A percentile compares a stretch with the other conserved stretches of the same genome.
These are phyloP conservation scores for Neonectria punicea DNA, from an alignment of 2,329 filamentous ascomycete species.

Conservation along the genomic window DNA sequence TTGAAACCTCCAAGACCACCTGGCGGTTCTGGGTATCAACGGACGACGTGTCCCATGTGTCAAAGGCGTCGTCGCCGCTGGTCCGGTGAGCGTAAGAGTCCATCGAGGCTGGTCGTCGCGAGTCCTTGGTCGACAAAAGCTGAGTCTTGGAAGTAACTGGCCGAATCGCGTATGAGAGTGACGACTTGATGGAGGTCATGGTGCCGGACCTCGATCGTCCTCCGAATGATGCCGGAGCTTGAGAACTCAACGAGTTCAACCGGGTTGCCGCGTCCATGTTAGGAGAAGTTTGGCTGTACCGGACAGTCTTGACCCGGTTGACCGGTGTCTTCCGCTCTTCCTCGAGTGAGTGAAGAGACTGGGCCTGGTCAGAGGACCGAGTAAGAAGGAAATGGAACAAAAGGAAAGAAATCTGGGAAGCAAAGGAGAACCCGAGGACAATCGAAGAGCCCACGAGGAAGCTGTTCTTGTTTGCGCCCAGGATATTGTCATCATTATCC, in stretches of 20 bases:
- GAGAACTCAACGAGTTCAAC: conserved; percentile 50
- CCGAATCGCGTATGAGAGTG: conserved; percentile 58
- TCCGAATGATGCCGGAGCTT: conserved; percentile 55
- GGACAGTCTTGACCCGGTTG: conserved; percentile 61
- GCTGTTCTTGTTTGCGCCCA: conserved; percentile 33
- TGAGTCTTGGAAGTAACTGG: conserved; percentile 68
- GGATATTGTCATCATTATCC: conserved; percentile 23
- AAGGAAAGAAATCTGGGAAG: conserved; percentile 61
- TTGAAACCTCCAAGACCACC: conserved; percentile 62
- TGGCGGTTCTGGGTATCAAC: conserved; percentile 72
- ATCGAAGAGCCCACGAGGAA: conserved; percentile 58
- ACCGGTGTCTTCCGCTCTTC: conserved; percentile 35
- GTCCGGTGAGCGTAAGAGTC: conserved; percentile 55
- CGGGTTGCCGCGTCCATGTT: conserved; percentile 46
- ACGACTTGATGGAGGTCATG: conserved; percentile 48
- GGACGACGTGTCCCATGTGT: conserved; percentile 78
- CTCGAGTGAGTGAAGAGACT: conserved; percentile 37
- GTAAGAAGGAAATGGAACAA: conserved; percentile 55
- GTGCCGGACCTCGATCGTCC: conserved; percentile 40
- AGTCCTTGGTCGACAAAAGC: conserved; percentile 57
- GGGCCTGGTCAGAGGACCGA: conserved; percentile 40
- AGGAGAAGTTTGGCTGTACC: conserved; percentile 59
- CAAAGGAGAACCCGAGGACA: conserved; percentile 57
- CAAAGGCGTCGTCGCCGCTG: conserved; percentile 71
- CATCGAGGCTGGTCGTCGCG: conserved; percentile 58